Evolutionary conservation across 345 rosid genomes (phyloP), one percentile per base, ranked within the genome.

Genomic region (Hibiscus mutabilis): DNA sequence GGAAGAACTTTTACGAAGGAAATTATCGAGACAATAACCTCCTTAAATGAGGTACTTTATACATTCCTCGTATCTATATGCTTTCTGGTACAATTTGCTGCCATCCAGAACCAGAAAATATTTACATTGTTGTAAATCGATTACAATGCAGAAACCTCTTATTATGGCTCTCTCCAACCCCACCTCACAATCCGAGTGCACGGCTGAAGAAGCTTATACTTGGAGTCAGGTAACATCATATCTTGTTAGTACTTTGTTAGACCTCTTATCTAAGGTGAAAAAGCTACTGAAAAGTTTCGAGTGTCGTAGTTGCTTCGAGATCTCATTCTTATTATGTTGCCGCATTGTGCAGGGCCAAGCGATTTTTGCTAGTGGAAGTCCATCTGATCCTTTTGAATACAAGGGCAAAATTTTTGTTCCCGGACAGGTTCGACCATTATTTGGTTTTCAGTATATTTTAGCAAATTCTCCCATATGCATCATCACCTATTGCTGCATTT

Each of bases 161-260:
- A 85, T 95, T 74, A 81, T 95, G 81, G 96, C 99, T 76, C 92
- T 95, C n/a, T 95, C 99, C 72, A 95, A 95, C 72, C 99, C 99
- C 1, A 92, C 99, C 73, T 86, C 99, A 47, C 98, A 95, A 69
- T 90, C 99, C 2, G 99, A 95, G 76, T 95, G 99, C 70, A 95
- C 97, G 16, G 98, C 98, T 33, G 90, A 95, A 81, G 94, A 95
- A 82, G 99, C 99, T 74, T 92, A 95, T 77, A 82, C 89, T n/a
- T 90, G 96, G 96, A 92, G 85, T 76, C 56, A 90, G 86, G 97
- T 90, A 82, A 56, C 69, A 14, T 15, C 52, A n/a, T 31, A 42
- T 71, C 37, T 73, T 6, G 64, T 58, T 44, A 55, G 40, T 56
- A 35, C 40, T 35, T 1, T 47, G 40, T 21, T 47, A 35, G 10